Evolutionary conservation across 305 asterid genomes (phyloP).

Genomic region (Plantago rigida): DNA sequence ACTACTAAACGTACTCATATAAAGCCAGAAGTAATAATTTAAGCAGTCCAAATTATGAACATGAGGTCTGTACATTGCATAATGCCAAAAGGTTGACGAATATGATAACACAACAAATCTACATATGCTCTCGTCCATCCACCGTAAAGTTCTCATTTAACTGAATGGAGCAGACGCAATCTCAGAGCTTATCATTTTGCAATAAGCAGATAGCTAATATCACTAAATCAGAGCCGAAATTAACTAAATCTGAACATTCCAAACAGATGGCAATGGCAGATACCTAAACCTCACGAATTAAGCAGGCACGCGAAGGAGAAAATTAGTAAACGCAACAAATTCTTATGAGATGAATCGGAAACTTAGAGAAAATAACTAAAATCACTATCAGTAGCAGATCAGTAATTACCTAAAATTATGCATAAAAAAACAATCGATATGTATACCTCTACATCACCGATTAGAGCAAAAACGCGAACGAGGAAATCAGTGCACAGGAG

Average conservation of each 20-base stretch:
- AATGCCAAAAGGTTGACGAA: not conserved
- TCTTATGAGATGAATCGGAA: too few relatives aligned
- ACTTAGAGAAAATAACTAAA: not conserved
- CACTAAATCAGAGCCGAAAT: not conserved
- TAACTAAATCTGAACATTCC: too few relatives aligned
- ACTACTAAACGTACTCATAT: too few relatives aligned
- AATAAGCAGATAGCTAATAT: not conserved
- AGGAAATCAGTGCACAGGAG: constrained; percentile 58
- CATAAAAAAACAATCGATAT: constrained; percentile 4
- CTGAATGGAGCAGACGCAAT: too few relatives aligned
- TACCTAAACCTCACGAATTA: too few relatives aligned
- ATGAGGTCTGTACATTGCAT: not conserved
- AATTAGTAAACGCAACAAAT: too few relatives aligned
- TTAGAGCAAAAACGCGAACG: constrained; percentile 49
- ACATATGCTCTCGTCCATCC: not conserved
- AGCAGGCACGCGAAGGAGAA: too few relatives aligned
- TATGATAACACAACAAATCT: not conserved
- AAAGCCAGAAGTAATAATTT: too few relatives aligned
- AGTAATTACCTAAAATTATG: too few relatives aligned
- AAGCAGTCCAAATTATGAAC: not conserved
- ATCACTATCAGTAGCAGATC: not conserved
- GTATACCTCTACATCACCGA: constrained; percentile 65
- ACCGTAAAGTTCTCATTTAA: too few relatives aligned
- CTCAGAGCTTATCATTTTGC: too few relatives aligned
- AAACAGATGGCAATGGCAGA: too few relatives aligned